A percentile compares a stretch with the other conserved stretches of the same genome.
phyloP scores from a whole-genome alignment of 2,329 filamentous ascomycete genomes.

The Ampelomyces quisqualis region DNA sequence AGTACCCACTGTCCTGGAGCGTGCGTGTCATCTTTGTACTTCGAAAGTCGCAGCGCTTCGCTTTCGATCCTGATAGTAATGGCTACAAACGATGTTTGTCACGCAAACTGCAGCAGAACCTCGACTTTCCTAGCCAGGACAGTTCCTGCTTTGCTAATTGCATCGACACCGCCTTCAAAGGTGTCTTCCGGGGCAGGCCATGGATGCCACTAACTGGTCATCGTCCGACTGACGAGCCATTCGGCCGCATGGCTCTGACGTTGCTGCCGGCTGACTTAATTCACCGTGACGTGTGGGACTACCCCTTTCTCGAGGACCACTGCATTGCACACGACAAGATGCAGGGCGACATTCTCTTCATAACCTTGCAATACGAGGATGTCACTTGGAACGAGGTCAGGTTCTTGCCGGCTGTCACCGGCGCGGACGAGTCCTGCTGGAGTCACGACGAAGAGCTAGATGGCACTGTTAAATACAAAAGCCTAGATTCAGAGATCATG shows the following conservation, averaged over 20 bases:
- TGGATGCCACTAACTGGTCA: slow-evolving; percentile 46
- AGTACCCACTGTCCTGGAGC: slow-evolving; percentile 41
- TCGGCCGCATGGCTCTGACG: slow-evolving; percentile 43
- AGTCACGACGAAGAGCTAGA: slow-evolving; percentile 44
- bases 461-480: slow-evolving; percentile 40
- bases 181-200: slow-evolving; percentile 39
- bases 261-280: slow-evolving; percentile 38
- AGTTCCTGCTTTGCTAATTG: slow-evolving; percentile 40
- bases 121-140: slow-evolving; percentile 42
- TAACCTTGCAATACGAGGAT: slow-evolving; percentile 44
- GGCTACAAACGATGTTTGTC: slow-evolving; percentile 43
- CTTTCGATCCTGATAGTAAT: slow-evolving; percentile 43
- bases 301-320: slow-evolving; percentile 44
- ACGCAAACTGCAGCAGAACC: slow-evolving; percentile 43
- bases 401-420: slow-evolving; percentile 36
- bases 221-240: slow-evolving; percentile 42
- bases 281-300: slow-evolving; percentile 43
- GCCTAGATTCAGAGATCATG: slow-evolving; percentile 45
- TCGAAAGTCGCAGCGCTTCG: slow-evolving; percentile 40
- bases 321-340: slow-evolving; percentile 47
- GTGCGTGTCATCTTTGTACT: slow-evolving; percentile 44
- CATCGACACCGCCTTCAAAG: slow-evolving; percentile 41
- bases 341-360: slow-evolving; percentile 45
- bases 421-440: slow-evolving; percentile 43
- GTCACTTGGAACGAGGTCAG: slow-evolving; percentile 45